These are phyloP conservation scores for Drechslerella stenobrocha DNA, from an alignment of 2,329 filamentous ascomycete species.

Conservation along the genomic window DNA sequence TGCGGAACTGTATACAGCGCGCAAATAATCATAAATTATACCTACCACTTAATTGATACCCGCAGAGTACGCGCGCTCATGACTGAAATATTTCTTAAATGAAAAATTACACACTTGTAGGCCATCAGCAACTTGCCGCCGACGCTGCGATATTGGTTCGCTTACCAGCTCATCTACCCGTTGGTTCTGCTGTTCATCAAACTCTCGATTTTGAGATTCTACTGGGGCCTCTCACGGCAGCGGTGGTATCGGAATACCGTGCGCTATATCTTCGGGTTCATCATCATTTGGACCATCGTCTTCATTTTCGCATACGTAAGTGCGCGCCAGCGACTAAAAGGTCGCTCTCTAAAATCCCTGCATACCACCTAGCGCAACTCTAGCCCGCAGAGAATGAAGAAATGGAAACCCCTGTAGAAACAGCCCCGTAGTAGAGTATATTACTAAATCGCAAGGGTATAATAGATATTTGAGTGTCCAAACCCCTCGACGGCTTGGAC, in stretches of 20 bases:
- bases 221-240: slow-evolving; percentile 56
- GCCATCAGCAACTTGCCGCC: slow-evolving; percentile 44
- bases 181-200: slow-evolving; percentile 56
- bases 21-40: too few species aligned
- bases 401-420: too few species aligned
- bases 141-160: slow-evolving; percentile 55
- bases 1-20: too few species aligned
- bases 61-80: too few species aligned
- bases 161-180: slow-evolving; percentile 56
- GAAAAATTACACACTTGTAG: slow-evolving; percentile 6
- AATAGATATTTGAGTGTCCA: slow-evolving; percentile 53
- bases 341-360: too few species aligned
- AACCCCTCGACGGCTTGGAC: slow-evolving; percentile 52
- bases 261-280: slow-evolving; percentile 55
- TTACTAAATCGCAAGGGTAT: not conserved
- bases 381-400: too few species aligned
- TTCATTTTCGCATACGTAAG: slow-evolving; percentile 54
- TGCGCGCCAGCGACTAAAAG: too few species aligned
- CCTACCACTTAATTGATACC: too few species aligned
- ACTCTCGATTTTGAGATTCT: slow-evolving; percentile 57
- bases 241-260: slow-evolving; percentile 51
- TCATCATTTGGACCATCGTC: slow-evolving; percentile 53
- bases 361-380: too few species aligned
- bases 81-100: too few species aligned
- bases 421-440: not conserved